A percentile compares a stretch with the other conserved stretches of the same genome.
Conservation (phyloP, 140 eudicot species). For the Stevia rebaudiana region DNA sequence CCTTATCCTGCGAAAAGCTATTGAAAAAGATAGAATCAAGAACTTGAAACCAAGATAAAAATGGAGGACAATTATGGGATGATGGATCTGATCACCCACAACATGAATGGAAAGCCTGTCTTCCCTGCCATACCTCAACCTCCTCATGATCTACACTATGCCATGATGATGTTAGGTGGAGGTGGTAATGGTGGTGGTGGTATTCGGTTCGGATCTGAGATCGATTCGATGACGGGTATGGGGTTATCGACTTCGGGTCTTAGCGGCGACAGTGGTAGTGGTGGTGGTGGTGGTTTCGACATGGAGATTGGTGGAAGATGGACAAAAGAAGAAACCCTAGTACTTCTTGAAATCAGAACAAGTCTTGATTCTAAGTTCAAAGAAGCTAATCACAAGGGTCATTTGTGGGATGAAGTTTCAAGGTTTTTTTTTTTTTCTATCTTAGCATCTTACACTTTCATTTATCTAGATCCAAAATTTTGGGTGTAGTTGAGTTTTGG, state of each 20-base stretch:
- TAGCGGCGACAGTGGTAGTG: conserved; percentile 24
- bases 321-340: conserved; percentile 91
- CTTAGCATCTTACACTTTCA: conserved; percentile 2
- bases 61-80: conserved; percentile 77
- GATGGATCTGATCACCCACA: conserved; percentile 44
- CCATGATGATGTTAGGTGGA: conserved; percentile 53
- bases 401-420: conserved; percentile 97
- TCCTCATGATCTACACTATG: conserved; percentile 46
- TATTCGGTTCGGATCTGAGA: conserved; percentile 28
- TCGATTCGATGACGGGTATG: conserved; percentile 25
- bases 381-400: conserved; percentile 94
- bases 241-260: conserved; percentile 27
- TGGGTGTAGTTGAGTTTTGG: neutral
- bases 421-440: conserved; percentile 31
- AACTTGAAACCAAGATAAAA: conserved; percentile 6
- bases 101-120: too few relatives aligned
- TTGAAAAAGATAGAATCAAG: neutral
- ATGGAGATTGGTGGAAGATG: conserved; percentile 58
- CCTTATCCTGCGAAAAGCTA: neutral
- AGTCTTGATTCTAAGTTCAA: conserved; percentile 82
- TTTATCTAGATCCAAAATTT: neutral
- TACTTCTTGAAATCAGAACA: conserved; percentile 79
- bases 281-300: conserved; percentile 32
- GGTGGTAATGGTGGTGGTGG: conserved; percentile 22
- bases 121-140: conserved; percentile 30